Conservation (phyloP, 441 rosid genomes). For the Erodium texanum region DNA sequence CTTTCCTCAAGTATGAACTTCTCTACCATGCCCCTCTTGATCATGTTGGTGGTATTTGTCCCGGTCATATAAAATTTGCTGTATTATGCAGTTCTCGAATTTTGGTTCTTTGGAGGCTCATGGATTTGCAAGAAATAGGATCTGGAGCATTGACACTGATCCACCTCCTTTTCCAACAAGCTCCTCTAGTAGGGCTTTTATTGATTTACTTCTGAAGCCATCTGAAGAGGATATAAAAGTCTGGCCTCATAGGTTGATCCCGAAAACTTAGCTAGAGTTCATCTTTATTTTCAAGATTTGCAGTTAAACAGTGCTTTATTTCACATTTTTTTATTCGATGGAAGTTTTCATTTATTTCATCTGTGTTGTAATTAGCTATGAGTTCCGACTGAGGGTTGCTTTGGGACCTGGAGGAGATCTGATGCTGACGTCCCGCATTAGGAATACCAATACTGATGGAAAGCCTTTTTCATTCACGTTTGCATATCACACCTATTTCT, state of each 20-base stretch:
- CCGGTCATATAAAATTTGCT: slow-evolving; percentile 2
- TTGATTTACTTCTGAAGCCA: slow-evolving; percentile 41
- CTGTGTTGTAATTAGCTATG: slow-evolving; percentile 36
- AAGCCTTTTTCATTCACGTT: slow-evolving; percentile 82
- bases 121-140: slow-evolving; percentile 91
- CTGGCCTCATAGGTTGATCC: slow-evolving; percentile 54
- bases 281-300: neutral
- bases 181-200: slow-evolving; percentile 34
- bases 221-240: slow-evolving; percentile 46
- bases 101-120: slow-evolving; percentile 61
- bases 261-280: neutral
- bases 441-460: slow-evolving; percentile 73
- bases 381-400: slow-evolving; percentile 71
- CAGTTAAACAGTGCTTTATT: neutral
- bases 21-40: slow-evolving; percentile 8
- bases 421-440: slow-evolving; percentile 72
- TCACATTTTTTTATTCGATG: neutral
- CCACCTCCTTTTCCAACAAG: slow-evolving; percentile 53
- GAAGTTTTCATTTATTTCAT: neutral
- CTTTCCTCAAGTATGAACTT: slow-evolving; percentile 35
- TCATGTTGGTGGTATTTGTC: slow-evolving; percentile 15
- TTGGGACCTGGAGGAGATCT: slow-evolving; percentile 70
- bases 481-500: slow-evolving; percentile 79
- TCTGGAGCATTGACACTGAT: slow-evolving; percentile 44
- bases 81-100: slow-evolving; percentile 51